Base-by-base conservation (phyloP, 2,329 filamentous ascomycete genomes). In the Torrubiella hemipterigena region DNA sequence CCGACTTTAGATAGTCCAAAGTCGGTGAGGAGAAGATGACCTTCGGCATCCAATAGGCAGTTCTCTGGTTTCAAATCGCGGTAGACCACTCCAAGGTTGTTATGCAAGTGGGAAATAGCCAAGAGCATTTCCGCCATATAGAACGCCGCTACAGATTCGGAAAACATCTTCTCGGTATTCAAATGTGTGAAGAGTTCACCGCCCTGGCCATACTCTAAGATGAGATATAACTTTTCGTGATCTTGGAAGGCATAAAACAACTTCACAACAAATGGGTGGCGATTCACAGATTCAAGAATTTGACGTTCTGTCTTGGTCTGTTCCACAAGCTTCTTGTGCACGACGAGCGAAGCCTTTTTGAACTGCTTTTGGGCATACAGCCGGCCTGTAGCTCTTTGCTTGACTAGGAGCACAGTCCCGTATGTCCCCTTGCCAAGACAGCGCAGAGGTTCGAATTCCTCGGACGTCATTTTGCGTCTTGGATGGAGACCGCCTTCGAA, bases 71-170 rank as follows among this genome's bases (percentile, higher is more conserved):
- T 98, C 36, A 98, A 68, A 51, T 98, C 91, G 38, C 91, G 83
- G 58, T 98, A 98, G 41, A 98, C 80, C 30, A 98, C 87, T 12
- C 91, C 89, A 15, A 96, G 75, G 40, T 81, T 86, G 44, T 82
- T 77, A 59, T 98, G 91, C 17, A 98, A 71, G 55, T 98, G 87
- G 22, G 89, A 84, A 28, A 98, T 72, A 18, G 91, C 93, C 16
- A 98, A 73, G 5, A 94, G 77, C 77, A 98, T 93, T 60, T 98
- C 87, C 0, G 86, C 93, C 83, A 96, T 93, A 68, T 98, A 98
- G 56, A 96, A 98, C 2, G 87, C 84, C 0, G 89, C 82, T 3
- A 81, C 81, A 12, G 82, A 69, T 58, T 96, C 89, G 11, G 81
- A 70, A 44, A 98, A 96, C 83, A 96, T 96, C 54, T 85, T 83